Base-by-base conservation (phyloP, 2,329 filamentous ascomycete species). In the Neurospora crassa region DNA sequence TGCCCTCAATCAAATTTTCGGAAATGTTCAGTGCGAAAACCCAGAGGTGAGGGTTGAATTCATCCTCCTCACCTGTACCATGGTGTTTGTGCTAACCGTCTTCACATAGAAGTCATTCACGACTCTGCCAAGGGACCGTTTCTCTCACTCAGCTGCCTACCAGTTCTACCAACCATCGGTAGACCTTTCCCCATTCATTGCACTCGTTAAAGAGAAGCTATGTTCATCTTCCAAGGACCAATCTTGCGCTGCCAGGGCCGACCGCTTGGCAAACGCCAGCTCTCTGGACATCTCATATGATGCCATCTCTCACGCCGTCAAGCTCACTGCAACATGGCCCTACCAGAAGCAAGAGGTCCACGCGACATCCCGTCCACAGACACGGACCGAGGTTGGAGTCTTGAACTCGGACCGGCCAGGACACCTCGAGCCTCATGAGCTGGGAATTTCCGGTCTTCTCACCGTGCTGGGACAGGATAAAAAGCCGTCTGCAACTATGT, bases 201-300 rank as follows among this genome's bases (percentile, higher is more conserved):
- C 80, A 0, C 89, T 88, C 76, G 80, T 88, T 29, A 80, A 84
- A 45, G 76, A 83, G 10, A 83, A 82, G 12, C 76, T 89, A 43
- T 94, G 91, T 75, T 71, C 78, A 1, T 74, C 79, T 1, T 76
- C 78, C 10, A 37, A 63, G 29, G 82, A 87, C 72, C 70, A 79
- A 1, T 77, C 81, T 20, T 94, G 92, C 78, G 79, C 81, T 20
- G 76, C 82, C 1, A 81, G 84, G 42, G 80, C 86, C 1, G 79
- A 82, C 18, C 78, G 77, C 47, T 78, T 87, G 14, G 77, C 80
- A 69, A 82, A 82, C 1, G 91, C 91, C 8, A 85, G 87, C 71
- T 88, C 88, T 24, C 77, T 97, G 11, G 94, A 97, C 79, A 83
- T 97, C 67, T 92, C 94, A 72, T 95, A 90, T 79, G 91, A 95